Conservation (phyloP, 805 yeast species). For the Sugiyamaella floridensis region DNA sequence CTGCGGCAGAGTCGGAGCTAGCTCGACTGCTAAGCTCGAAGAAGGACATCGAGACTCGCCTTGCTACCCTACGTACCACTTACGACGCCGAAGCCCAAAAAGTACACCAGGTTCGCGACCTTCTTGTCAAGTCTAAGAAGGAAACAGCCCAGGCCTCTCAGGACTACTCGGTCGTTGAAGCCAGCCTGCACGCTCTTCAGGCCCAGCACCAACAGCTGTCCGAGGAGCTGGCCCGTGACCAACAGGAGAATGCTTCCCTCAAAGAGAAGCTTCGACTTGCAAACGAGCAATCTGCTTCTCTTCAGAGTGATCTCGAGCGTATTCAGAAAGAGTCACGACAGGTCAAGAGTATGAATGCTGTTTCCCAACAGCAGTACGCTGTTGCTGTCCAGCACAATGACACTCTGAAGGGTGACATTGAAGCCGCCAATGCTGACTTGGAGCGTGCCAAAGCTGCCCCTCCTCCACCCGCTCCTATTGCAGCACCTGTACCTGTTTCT, state of each 20-base stretch:
- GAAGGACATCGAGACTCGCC: slow-evolving; percentile 64
- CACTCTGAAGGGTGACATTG: slow-evolving; percentile 23
- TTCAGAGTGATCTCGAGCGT: slow-evolving; percentile 49
- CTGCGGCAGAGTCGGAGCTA: slow-evolving; percentile 70
- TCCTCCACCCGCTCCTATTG: background rate
- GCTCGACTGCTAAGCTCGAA: slow-evolving; percentile 60
- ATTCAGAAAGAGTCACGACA: slow-evolving; percentile 51
- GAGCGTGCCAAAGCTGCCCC: slow-evolving; percentile 34
- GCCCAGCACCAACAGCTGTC: slow-evolving; percentile 56
- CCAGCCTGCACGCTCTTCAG: slow-evolving; percentile 65
- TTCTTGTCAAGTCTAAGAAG: slow-evolving; percentile 48
- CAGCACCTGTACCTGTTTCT: slow-evolving; percentile 1
- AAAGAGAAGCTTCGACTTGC: slow-evolving; percentile 62
- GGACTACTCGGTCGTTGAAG: slow-evolving; percentile 71
- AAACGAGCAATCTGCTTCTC: slow-evolving; percentile 58
- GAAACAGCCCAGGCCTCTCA: slow-evolving; percentile 67
- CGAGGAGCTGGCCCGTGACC: slow-evolving; percentile 55
- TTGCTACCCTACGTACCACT: slow-evolving; percentile 55
- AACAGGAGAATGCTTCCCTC: slow-evolving; percentile 54
- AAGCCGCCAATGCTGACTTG: slow-evolving; percentile 36
- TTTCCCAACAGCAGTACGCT: slow-evolving; percentile 62
- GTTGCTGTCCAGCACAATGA: slow-evolving; percentile 48
- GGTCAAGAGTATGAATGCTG: slow-evolving; percentile 55
- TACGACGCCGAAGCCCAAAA: slow-evolving; percentile 76
- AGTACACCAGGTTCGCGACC: slow-evolving; percentile 63